Evolutionary conservation across 2,329 filamentous ascomycete species (phyloP).

Genomic region (Ciborinia camelliae): DNA sequence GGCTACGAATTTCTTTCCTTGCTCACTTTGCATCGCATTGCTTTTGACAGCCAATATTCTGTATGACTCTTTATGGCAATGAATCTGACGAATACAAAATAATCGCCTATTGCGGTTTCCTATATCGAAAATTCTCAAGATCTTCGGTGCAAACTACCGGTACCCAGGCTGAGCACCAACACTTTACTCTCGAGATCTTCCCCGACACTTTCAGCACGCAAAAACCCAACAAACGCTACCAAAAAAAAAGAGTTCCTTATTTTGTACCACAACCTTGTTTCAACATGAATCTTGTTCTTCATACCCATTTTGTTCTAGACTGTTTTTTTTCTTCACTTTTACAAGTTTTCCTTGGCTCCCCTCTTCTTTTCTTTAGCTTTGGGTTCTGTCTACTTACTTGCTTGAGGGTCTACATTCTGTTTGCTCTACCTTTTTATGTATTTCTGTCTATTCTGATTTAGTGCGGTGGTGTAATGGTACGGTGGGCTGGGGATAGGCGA

Average conservation of each 20-base stretch:
- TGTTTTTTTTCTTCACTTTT: background rate
- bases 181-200: background rate
- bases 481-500: background rate
- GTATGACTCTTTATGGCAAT: background rate
- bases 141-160: background rate
- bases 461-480: background rate
- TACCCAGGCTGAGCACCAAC: background rate
- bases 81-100: background rate
- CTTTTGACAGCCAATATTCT: background rate
- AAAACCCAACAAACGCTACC: background rate
- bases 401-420: background rate
- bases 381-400: background rate
- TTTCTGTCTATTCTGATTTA: background rate
- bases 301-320: conserved; percentile 2
- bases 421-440: background rate
- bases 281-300: background rate
- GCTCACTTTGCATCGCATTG: background rate
- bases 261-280: conserved; percentile 6
- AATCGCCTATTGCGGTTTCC: background rate
- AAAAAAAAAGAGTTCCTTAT: background rate
- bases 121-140: background rate
- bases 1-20: conserved; percentile 9
- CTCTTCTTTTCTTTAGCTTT: background rate
- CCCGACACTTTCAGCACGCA: background rate
- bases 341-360: background rate